These are phyloP conservation scores for Kernera saxatilis DNA, from an alignment of 345 rosid genomes.

Conservation along the genomic window DNA sequence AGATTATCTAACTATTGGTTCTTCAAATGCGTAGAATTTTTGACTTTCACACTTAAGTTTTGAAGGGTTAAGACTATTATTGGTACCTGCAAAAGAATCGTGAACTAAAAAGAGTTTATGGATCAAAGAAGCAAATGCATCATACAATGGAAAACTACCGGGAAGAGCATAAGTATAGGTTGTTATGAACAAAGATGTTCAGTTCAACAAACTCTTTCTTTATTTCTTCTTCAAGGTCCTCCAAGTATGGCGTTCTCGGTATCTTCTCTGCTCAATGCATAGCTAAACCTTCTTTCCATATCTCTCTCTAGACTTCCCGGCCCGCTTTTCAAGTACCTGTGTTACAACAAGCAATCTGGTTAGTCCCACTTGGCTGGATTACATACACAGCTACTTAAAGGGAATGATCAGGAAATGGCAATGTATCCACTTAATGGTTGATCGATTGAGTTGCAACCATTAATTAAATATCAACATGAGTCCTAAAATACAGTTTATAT, in stretches of 20 bases:
- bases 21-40: background rate
- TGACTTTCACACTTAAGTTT: background rate
- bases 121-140: slow-evolving; percentile 10
- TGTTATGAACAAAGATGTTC: background rate
- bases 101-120: background rate
- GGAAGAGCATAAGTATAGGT: background rate
- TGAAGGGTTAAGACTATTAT: background rate
- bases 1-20: background rate
- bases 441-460: background rate
- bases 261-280: slow-evolving; percentile 91
- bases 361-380: background rate
- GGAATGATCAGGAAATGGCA: background rate
- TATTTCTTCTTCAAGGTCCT: slow-evolving; percentile 53
- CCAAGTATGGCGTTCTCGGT: slow-evolving; percentile 89
- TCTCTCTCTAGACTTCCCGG: slow-evolving; percentile 89
- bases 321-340: slow-evolving; percentile 86
- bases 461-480: background rate
- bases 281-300: slow-evolving; percentile 90
- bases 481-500: background rate
- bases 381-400: background rate
- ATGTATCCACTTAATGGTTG: background rate
- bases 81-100: background rate
- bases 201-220: background rate
- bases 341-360: background rate
- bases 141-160: background rate